Percentiles rank a stretch among this genome's conserved stretches.
phyloP scores from a whole-genome alignment of 306 rosid genomes.

The Malus sylvestris region DNA sequence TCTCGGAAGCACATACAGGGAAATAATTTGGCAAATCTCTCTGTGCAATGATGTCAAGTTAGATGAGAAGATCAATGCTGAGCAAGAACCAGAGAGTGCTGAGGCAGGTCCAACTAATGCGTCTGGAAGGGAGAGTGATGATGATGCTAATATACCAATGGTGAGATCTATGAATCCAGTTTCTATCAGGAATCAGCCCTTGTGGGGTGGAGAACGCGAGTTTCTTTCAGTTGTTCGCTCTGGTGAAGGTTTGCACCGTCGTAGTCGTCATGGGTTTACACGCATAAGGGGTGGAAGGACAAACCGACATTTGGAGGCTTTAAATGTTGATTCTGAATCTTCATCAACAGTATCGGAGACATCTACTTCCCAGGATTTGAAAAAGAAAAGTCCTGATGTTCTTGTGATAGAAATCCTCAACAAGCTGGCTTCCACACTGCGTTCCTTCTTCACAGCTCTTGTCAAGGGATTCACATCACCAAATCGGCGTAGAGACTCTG shows the following conservation, averaged over 20 bases:
- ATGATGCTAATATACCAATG: slow-evolving; percentile 68
- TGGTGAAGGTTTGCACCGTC: slow-evolving; percentile 89
- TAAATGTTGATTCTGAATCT: slow-evolving; percentile 68
- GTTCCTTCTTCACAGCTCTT: slow-evolving; percentile 84
- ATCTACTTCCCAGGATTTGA: slow-evolving; percentile 65
- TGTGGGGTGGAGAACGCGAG: slow-evolving; percentile 89
- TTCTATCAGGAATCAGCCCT: slow-evolving; percentile 67
- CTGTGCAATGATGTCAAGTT: slow-evolving; percentile 69
- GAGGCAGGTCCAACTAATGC: slow-evolving; percentile 58
- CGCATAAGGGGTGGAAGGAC: slow-evolving; percentile 92
- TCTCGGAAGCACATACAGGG: slow-evolving; percentile 76
- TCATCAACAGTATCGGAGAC: slow-evolving; percentile 49
- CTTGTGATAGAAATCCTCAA: slow-evolving; percentile 69
- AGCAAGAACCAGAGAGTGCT: slow-evolving; percentile 61
- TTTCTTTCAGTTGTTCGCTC: slow-evolving; percentile 86
- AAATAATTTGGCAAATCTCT: slow-evolving; percentile 87
- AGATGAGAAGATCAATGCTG: slow-evolving; percentile 66
- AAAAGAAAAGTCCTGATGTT: slow-evolving; percentile 93
- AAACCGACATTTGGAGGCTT: slow-evolving; percentile 70
- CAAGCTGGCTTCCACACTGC: slow-evolving; percentile 78
- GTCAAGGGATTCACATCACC: slow-evolving; percentile 92
- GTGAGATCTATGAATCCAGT: slow-evolving; percentile 86
- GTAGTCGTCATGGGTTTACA: slow-evolving; percentile 69
- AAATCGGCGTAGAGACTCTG: slow-evolving; percentile 85
- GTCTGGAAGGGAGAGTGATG: slow-evolving; percentile 89